These are phyloP conservation scores for Phytopythium boreale DNA, from an alignment of 352 stramenopile genomes.

Conservation along the genomic window DNA sequence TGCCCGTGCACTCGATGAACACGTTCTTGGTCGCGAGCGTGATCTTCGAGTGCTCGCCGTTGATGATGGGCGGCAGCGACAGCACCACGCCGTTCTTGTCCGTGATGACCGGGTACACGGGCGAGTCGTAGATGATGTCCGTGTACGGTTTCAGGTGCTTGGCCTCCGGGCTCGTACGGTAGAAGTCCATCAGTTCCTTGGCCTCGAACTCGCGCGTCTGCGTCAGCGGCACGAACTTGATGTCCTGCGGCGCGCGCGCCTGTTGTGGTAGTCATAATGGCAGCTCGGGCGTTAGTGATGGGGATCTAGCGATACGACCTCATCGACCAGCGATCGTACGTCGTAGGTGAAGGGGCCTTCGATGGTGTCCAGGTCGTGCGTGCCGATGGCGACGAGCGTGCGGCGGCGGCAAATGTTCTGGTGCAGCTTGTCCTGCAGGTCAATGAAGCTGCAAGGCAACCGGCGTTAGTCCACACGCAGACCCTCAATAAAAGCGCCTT, in stretches of 20 bases:
- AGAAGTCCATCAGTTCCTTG: conserved; percentile 94
- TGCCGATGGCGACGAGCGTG: conserved; percentile 99
- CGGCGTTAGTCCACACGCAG: neutral
- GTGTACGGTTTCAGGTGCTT: conserved; percentile 99
- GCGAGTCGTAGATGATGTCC: conserved; percentile 99
- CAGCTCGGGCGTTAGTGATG: neutral
- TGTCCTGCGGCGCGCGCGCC: conserved; percentile 91
- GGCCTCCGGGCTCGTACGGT: conserved; percentile 91
- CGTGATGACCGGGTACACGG: conserved; percentile 97
- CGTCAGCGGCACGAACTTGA: conserved; percentile 97
- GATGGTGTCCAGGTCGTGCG: conserved; percentile 98
- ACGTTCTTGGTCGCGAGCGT: conserved; percentile 97
- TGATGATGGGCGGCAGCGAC: conserved; percentile 99
- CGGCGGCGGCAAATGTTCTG: conserved; percentile 99
- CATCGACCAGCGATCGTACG: conserved; percentile 26
- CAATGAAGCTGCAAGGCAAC: conserved; percentile 92
- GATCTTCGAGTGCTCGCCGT: conserved; percentile 97
- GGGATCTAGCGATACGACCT: neutral
- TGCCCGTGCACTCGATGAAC: conserved; percentile 99
- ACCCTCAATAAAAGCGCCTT: neutral
- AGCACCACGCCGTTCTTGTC: conserved; percentile 96
- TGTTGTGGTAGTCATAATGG: conserved; percentile 19
- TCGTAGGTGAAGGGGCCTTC: conserved; percentile 93
- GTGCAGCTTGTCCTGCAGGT: conserved; percentile 99
- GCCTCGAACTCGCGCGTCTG: conserved; percentile 90